Evolutionary conservation across 1,139 yeast genomes (phyloP).

Genomic region (Hyphopichia pseudoburtonii): DNA sequence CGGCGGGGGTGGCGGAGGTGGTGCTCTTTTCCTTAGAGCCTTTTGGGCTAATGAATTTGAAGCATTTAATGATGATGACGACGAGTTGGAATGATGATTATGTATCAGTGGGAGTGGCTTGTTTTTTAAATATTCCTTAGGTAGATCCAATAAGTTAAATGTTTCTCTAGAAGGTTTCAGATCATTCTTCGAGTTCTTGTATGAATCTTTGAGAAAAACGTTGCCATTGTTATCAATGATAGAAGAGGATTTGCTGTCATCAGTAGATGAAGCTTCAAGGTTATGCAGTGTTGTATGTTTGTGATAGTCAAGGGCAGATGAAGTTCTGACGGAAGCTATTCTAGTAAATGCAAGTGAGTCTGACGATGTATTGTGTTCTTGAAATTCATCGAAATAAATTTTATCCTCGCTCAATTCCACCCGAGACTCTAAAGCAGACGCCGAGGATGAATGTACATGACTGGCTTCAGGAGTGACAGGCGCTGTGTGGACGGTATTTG

Average conservation of each 20-base stretch:
- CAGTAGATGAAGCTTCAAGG: constrained; percentile 5
- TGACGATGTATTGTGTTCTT: constrained; percentile 12
- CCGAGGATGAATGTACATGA: constrained; percentile 7
- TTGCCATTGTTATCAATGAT: constrained; percentile 2
- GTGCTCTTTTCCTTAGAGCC: constrained; percentile 37
- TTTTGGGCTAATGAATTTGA: constrained; percentile 21
- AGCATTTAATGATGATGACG: constrained; percentile 18
- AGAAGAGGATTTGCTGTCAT: not conserved
- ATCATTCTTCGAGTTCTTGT: not conserved
- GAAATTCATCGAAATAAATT: not conserved
- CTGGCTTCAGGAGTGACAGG: no score
- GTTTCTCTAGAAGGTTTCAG: constrained; percentile 3
- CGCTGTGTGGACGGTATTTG: no score
- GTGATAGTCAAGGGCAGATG: constrained; percentile 38
- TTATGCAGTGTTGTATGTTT: constrained; percentile 36
- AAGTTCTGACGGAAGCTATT: constrained; percentile 40
- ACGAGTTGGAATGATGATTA: constrained; percentile 7
- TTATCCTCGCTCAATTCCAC: constrained; percentile 5
- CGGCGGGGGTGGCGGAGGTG: constrained; percentile 38
- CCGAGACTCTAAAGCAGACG: constrained; percentile 6
- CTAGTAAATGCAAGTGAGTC: constrained; percentile 32
- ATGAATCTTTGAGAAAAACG: not conserved
- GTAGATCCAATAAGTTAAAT: constrained; percentile 31
- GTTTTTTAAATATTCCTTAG: constrained; percentile 30
- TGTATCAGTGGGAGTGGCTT: constrained; percentile 12